Percentiles rank a stretch among this genome's conserved stretches.
Conservation (phyloP, 1,284 basidiomycete genomes). For the Pseudozyma pruni region DNA sequence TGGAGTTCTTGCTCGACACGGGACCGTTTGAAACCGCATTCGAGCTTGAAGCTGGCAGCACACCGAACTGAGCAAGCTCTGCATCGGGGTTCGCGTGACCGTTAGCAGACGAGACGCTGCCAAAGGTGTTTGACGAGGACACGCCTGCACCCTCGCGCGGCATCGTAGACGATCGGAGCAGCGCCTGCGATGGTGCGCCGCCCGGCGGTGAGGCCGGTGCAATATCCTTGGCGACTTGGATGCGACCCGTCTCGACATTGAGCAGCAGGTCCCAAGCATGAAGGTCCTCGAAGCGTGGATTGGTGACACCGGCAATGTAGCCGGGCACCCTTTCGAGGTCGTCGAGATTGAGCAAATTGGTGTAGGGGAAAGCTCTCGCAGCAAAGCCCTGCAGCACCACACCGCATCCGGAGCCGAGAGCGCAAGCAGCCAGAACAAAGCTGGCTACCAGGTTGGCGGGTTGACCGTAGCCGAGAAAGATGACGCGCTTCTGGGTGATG, state of each 20-base stretch:
- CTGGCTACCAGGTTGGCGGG: slow-evolving; percentile 82
- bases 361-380: slow-evolving; percentile 90
- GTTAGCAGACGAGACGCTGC: slow-evolving; percentile 22
- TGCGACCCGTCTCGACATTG: slow-evolving; percentile 84
- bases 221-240: slow-evolving; percentile 87
- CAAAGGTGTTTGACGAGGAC: slow-evolving; percentile 11
- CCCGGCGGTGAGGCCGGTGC: slow-evolving; percentile 66
- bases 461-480: slow-evolving; percentile 87
- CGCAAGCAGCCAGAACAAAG: slow-evolving; percentile 91
- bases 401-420: slow-evolving; percentile 88
- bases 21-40: slow-evolving; percentile 9
- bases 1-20: slow-evolving; percentile 21
- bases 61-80: slow-evolving; percentile 44
- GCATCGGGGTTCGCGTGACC: slow-evolving; percentile 7
- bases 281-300: slow-evolving; percentile 90
- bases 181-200: slow-evolving; percentile 10
- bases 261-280: slow-evolving; percentile 91
- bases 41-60: slow-evolving; percentile 6
- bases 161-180: slow-evolving; percentile 51
- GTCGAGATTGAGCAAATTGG: slow-evolving; percentile 86
- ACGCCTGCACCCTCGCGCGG: slow-evolving; percentile 48
- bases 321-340: slow-evolving; percentile 87
- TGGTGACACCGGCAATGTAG: slow-evolving; percentile 94
- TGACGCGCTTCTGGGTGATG: slow-evolving; percentile 88
- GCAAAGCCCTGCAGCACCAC: slow-evolving; percentile 81